These are phyloP conservation scores for Strobilomyces echinocephalus DNA, from an alignment of 768 basidiomycete species.

Conservation along the genomic window DNA sequence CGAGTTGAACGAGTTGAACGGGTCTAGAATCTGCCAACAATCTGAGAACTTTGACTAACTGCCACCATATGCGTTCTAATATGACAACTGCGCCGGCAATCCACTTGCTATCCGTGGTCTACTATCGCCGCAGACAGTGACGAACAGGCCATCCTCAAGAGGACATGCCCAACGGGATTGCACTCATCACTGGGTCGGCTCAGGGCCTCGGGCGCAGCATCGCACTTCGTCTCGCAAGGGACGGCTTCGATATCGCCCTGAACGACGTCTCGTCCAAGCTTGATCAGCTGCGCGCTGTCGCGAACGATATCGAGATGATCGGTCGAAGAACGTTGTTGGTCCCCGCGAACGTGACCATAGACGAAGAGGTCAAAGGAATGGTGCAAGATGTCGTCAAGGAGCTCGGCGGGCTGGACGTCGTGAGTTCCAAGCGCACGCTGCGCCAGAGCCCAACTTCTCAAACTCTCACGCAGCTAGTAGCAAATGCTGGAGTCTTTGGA, in stretches of 20 bases:
- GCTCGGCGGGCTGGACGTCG: conserved; percentile 23
- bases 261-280: not conserved
- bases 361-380: conserved; percentile 38
- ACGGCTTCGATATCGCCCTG: conserved; percentile 3
- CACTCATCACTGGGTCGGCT: conserved; percentile 1
- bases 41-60: no score
- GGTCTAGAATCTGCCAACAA: no score
- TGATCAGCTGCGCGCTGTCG: not conserved
- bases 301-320: not conserved
- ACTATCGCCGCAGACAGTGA: not conserved
- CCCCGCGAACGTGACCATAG: conserved; percentile 37
- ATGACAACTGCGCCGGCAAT: not conserved
- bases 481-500: conserved; percentile 8
- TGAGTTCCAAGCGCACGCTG: not conserved
- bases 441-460: not conserved
- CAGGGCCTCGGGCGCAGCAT: conserved; percentile 1
- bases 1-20: no score
- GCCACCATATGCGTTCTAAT: not conserved
- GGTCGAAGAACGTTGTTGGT: conserved; percentile 16
- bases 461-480: conserved; percentile 9
- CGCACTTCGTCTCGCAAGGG: not conserved
- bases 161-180: not conserved
- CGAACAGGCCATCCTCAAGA: no score
- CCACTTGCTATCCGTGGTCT: not conserved
- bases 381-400: conserved; percentile 26